Evolutionary conservation across 495 filamentous ascomycete species (phyloP).

Genomic region (Evansstolkia leycettana): DNA sequence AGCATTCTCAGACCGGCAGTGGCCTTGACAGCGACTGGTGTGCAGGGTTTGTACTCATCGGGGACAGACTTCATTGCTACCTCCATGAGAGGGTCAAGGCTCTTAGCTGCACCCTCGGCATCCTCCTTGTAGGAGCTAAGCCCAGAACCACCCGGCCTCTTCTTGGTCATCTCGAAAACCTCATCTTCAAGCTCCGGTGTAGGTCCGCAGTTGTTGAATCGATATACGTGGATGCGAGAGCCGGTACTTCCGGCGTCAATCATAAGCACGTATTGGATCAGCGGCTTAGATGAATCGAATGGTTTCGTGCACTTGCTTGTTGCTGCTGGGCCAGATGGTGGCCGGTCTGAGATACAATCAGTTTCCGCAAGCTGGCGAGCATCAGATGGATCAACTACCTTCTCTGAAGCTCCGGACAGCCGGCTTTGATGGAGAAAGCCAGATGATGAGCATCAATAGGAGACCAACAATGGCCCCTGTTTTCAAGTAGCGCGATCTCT

Average conservation of each 20-base stretch:
- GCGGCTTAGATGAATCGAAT: conserved; percentile 70
- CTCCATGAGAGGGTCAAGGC: conserved; percentile 76
- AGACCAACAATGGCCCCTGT: conserved; percentile 65
- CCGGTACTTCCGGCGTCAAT: conserved; percentile 97
- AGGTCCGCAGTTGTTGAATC: conserved; percentile 94
- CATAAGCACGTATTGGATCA: conserved; percentile 97
- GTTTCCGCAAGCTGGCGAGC: conserved; percentile 1
- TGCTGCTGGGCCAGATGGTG: conserved; percentile 10
- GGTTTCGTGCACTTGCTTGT: conserved; percentile 64
- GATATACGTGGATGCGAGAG: conserved; percentile 95
- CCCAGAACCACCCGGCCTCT: conserved; percentile 64
- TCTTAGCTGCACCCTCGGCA: conserved; percentile 76
- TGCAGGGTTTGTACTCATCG: conserved; percentile 74
- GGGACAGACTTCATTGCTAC: conserved; percentile 74
- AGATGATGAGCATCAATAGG: conserved; percentile 63
- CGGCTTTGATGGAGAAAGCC: conserved; percentile 48
- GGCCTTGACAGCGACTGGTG: conserved; percentile 89
- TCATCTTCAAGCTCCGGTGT: conserved; percentile 93
- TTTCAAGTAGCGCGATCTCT: conserved; percentile 71
- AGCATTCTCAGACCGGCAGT: conserved; percentile 85
- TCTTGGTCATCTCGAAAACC: conserved; percentile 78
- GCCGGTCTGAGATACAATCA: conserved; percentile 13
- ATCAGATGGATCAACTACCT: conserved; percentile 23
- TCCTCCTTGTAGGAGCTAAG: conserved; percentile 77
- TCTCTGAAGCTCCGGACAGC: conserved; percentile 21